These are phyloP conservation scores for Butyriboletus loyo DNA, from an alignment of 768 basidiomycete genomes.

Conservation along the genomic window DNA sequence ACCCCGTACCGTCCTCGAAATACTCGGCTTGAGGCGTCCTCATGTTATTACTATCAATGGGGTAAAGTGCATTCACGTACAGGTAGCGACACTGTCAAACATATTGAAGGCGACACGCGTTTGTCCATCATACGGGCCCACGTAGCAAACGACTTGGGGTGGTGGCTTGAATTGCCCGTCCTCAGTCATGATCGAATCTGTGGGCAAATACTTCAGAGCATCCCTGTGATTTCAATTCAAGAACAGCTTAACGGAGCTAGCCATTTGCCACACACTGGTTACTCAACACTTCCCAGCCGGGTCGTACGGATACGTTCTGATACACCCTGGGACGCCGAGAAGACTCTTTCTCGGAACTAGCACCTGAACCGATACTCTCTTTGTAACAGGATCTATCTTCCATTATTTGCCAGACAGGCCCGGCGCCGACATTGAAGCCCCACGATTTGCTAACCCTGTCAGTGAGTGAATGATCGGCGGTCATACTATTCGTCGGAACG, in stretches of 20 bases:
- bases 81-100: conserved; percentile 56
- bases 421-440: conserved; percentile 71
- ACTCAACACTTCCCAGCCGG: conserved; percentile 46
- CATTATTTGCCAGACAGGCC: conserved; percentile 74
- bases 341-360: conserved; percentile 41
- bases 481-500: conserved; percentile 55
- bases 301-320: conserved; percentile 38
- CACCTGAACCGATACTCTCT: conserved; percentile 42
- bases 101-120: conserved; percentile 45
- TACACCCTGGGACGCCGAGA: conserved; percentile 61
- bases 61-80: conserved; percentile 47
- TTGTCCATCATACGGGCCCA: conserved; percentile 64
- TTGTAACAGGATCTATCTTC: conserved; percentile 82
- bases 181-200: conserved; percentile 46
- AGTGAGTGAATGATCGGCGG: conserved; percentile 43
- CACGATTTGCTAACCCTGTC: conserved; percentile 63
- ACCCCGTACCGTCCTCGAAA: conserved; percentile 54
- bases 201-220: conserved; percentile 58
- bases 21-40: conserved; percentile 49
- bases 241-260: neutral
- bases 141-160: conserved; percentile 54
- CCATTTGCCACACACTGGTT: conserved; percentile 43
- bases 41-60: neutral
- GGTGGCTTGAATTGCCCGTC: conserved; percentile 51
- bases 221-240: conserved; percentile 38